Percentiles rank a stretch among this genome's conserved stretches.
Conservation (phyloP, 805 yeast genomes). For the Cyberlindnera bimundalis region DNA sequence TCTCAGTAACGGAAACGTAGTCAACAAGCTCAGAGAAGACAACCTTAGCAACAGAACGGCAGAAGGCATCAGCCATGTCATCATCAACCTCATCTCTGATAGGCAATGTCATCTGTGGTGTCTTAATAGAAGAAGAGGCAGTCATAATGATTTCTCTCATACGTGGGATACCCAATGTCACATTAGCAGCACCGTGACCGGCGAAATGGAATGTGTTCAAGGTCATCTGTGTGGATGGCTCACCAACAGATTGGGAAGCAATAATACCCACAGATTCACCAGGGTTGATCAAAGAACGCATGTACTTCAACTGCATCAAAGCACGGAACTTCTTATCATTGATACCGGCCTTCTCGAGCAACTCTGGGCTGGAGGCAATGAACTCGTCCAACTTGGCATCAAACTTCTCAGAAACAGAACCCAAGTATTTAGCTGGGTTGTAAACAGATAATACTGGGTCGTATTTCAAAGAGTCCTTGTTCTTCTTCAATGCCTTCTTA, state of each 20-base stretch:
- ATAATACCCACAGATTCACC: slow-evolving; percentile 98
- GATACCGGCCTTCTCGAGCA: slow-evolving; percentile 53
- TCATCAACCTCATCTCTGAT: slow-evolving; percentile 75
- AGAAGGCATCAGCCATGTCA: slow-evolving; percentile 86
- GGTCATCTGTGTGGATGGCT: slow-evolving; percentile 99
- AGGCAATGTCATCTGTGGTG: slow-evolving; percentile 99
- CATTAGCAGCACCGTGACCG: slow-evolving; percentile 99
- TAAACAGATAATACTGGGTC: slow-evolving; percentile 86
- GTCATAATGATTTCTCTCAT: slow-evolving; percentile 99
- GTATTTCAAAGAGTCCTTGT: slow-evolving; percentile 60
- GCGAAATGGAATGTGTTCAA: slow-evolving; percentile 96
- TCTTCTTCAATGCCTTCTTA: slow-evolving; percentile 66
- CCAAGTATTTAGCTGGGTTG: slow-evolving; percentile 87
- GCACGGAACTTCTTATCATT: slow-evolving; percentile 85
- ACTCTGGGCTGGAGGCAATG: slow-evolving; percentile 49
- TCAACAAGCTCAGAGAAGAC: slow-evolving; percentile 86
- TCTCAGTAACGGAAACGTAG: slow-evolving; percentile 80
- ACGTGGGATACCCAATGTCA: slow-evolving; percentile 99
- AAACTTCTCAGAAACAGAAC: slow-evolving; percentile 89
- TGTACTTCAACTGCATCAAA: slow-evolving; percentile 95
- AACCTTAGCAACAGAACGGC: slow-evolving; percentile 84
- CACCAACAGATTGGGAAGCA: slow-evolving; percentile 98
- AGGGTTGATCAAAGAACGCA: slow-evolving; percentile 92
- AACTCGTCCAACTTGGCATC: slow-evolving; percentile 74
- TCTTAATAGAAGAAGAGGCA: slow-evolving; percentile 89